These are phyloP conservation scores for Globisporangium lucens DNA, from an alignment of 352 stramenopile species.

Conservation along the genomic window DNA sequence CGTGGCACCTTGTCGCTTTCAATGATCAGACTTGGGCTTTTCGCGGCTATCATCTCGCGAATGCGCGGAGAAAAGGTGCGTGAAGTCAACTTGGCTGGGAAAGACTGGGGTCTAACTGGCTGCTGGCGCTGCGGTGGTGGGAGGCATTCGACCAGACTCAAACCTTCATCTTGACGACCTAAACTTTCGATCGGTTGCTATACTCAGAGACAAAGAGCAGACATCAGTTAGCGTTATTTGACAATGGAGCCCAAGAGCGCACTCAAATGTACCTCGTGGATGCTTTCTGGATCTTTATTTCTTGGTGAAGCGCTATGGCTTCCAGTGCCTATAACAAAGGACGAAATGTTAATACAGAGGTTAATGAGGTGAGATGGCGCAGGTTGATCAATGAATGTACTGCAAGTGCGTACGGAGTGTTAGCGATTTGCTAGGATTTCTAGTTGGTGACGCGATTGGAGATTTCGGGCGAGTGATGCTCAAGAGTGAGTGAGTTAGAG, in stretches of 20 bases:
- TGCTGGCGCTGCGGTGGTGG: neutral
- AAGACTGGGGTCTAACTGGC: slow-evolving; percentile 48
- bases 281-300: neutral
- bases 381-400: neutral
- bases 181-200: neutral
- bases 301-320: slow-evolving; percentile 12
- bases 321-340: neutral
- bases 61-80: slow-evolving; percentile 24
- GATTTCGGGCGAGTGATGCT: slow-evolving; percentile 14
- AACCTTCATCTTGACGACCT: neutral
- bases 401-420: slow-evolving; percentile 3
- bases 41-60: neutral
- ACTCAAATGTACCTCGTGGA: slow-evolving; percentile 1
- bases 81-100: slow-evolving; percentile 25
- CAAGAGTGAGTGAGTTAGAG: slow-evolving; percentile 35
- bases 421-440: slow-evolving; percentile 6
- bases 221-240: neutral
- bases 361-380: neutral
- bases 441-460: slow-evolving; percentile 4
- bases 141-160: neutral
- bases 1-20: neutral
- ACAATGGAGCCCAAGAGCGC: neutral
- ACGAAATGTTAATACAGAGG: neutral
- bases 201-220: neutral
- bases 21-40: neutral